A percentile compares a stretch with the other conserved stretches of the same genome.
These are phyloP conservation scores for Boletellus deceptivus DNA, from an alignment of 1,284 basidiomycete genomes.

Conservation along the genomic window DNA sequence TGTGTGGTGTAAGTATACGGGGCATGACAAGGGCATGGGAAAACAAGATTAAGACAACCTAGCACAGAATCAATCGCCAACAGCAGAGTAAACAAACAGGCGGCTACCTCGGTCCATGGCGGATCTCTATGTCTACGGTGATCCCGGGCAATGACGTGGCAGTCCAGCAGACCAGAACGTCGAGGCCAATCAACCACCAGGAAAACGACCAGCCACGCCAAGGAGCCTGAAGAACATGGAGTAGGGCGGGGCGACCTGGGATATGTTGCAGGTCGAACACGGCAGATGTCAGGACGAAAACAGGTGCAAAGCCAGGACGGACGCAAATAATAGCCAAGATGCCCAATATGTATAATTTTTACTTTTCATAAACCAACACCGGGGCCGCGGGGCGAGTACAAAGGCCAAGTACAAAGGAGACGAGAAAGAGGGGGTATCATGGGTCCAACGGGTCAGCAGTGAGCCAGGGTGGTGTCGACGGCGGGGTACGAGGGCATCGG, in stretches of 20 bases:
- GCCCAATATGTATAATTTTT: conserved; percentile 38
- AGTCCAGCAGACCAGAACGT: conserved; percentile 2
- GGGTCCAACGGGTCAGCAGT: conserved; percentile 15
- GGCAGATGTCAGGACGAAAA: conserved; percentile 15
- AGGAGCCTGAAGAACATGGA: conserved; percentile 2
- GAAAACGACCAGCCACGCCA: conserved; percentile 7
- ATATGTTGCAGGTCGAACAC: conserved; percentile 35
- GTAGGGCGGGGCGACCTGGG: conserved; percentile 25
- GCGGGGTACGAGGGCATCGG: conserved; percentile 28
- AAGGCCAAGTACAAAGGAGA: background rate
- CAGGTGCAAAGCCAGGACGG: conserved; percentile 8
- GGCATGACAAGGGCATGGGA: background rate
- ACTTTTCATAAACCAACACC: conserved; percentile 26
- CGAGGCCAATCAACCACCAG: background rate
- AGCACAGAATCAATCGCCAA: conserved; percentile 5
- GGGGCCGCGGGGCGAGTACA: background rate
- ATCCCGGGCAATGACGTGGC: conserved; percentile 12
- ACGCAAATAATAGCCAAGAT: conserved; percentile 25
- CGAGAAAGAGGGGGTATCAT: conserved; percentile 14
- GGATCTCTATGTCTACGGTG: conserved; percentile 18
- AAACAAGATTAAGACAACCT: conserved; percentile 26
- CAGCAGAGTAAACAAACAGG: background rate
- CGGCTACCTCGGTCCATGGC: conserved; percentile 4
- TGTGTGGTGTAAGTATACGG: conserved; percentile 22
- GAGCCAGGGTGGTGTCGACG: conserved; percentile 11